Evolutionary conservation across 768 basidiomycete genomes (phyloP), one percentile per base, ranked within the genome.

Genomic region (Candolleomyces eurysporus): DNA sequence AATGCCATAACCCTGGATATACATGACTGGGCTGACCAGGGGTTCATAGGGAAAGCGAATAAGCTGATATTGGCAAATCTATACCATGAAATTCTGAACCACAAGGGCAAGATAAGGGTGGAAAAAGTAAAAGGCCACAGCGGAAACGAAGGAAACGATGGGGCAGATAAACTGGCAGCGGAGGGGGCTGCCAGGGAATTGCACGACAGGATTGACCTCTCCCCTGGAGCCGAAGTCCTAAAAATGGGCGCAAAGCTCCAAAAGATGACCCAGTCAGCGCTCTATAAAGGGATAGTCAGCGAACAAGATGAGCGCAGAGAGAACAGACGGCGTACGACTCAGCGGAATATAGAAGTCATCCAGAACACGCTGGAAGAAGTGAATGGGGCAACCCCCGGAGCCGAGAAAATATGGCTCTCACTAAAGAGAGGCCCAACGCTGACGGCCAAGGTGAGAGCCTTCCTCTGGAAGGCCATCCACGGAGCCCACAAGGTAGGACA

Each of bases 391-490:
- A 21, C 19, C 2, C 55, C n/a, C 4, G n/a, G 2, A 3, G 40
- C 3, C 48, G 43, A 45, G 9, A 16, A 5, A 6, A 45, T 59
- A 11, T 59, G 58, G n/a, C n/a, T n/a, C n/a, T n/a, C n/a, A n/a
- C n/a, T n/a, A n/a, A n/a, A n/a, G n/a, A n/a, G n/a, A n/a, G n/a
- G n/a, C n/a, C n/a, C 40, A 14, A 31, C 32, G 2, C 14, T 26
- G 48, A 40, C 1, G 5, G 9, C 43, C 6, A 10, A 17, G 14
- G 19, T 32, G 48, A 26, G 40, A 39, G 49, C 63, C 36, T 69
- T 66, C 62, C n/a, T 71, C 3, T 75, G 67, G 65, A 68, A 63
- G 49, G 53, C 64, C 1, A 60, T 73, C 13, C 70, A 73, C 42
- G 56, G 62, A 4, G 59, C 66, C 0, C 68, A 69, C 58, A 67